These are phyloP conservation scores for Inga leiocalycina DNA, from an alignment of 306 rosid species.

Conservation along the genomic window DNA sequence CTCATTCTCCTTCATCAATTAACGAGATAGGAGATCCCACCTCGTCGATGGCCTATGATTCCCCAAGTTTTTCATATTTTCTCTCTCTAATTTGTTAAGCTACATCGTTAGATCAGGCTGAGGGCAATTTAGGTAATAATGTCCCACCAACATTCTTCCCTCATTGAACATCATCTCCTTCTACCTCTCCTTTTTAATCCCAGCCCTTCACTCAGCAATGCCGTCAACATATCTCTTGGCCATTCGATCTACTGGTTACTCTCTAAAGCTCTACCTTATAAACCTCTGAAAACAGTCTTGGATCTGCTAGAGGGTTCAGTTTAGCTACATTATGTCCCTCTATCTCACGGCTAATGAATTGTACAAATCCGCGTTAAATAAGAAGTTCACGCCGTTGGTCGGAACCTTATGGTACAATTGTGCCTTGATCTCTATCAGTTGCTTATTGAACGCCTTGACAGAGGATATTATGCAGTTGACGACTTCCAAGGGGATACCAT, in stretches of 20 bases:
- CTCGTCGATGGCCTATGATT: too few species aligned
- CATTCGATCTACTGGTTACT: constrained; percentile 55
- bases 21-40: too few species aligned
- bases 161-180: constrained; percentile 1
- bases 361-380: constrained; percentile 54
- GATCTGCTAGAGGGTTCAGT: constrained; percentile 39
- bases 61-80: too few species aligned
- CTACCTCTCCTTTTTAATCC: constrained; percentile 40
- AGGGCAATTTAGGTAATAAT: too few species aligned
- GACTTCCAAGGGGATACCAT: constrained; percentile 10
- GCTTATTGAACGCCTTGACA: constrained; percentile 56
- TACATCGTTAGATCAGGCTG: too few species aligned
- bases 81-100: too few species aligned
- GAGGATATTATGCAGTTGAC: constrained; percentile 31
- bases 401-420: constrained; percentile 46
- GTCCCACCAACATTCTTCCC: too few species aligned
- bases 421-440: constrained; percentile 46
- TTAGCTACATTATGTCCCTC: constrained; percentile 70
- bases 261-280: constrained; percentile 47
- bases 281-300: constrained; percentile 50
- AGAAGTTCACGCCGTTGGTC: constrained; percentile 36
- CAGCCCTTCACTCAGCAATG: constrained; percentile 49
- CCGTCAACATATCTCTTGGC: constrained; percentile 43
- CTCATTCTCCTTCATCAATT: too few species aligned
- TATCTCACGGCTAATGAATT: constrained; percentile 63